These are phyloP conservation scores for Spiraea crenata DNA, from an alignment of 331 rosid species.

Conservation along the genomic window DNA sequence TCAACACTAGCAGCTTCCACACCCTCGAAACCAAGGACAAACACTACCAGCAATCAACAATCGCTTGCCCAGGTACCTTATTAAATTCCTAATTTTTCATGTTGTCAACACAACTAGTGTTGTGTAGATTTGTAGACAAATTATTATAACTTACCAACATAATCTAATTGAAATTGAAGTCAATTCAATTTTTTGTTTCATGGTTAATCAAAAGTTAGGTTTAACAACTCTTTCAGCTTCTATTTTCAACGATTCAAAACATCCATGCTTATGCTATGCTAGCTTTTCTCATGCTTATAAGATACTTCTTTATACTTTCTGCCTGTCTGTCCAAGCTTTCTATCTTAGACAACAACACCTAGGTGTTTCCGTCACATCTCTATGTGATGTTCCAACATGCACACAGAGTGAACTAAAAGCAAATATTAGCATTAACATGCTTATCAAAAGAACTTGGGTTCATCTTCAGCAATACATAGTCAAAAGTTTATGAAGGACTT, in stretches of 20 bases:
- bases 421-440: neutral
- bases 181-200: too few species aligned
- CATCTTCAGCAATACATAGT: neutral
- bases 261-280: too few species aligned
- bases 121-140: neutral
- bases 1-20: conserved; percentile 28
- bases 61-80: conserved; percentile 30
- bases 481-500: neutral
- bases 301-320: too few species aligned
- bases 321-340: too few species aligned
- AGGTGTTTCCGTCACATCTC: too few species aligned
- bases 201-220: too few species aligned
- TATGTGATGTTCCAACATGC: too few species aligned
- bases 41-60: conserved; percentile 27
- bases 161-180: too few species aligned
- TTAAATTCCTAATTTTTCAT: neutral
- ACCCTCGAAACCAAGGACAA: conserved; percentile 27
- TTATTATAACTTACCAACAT: neutral
- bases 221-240: too few species aligned
- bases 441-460: neutral
- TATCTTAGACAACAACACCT: too few species aligned
- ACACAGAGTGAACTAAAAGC: neutral
- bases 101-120: neutral
- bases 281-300: too few species aligned
- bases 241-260: too few species aligned